Conservation (phyloP, 129 eudicot species). For the Dittrichia graveolens region DNA sequence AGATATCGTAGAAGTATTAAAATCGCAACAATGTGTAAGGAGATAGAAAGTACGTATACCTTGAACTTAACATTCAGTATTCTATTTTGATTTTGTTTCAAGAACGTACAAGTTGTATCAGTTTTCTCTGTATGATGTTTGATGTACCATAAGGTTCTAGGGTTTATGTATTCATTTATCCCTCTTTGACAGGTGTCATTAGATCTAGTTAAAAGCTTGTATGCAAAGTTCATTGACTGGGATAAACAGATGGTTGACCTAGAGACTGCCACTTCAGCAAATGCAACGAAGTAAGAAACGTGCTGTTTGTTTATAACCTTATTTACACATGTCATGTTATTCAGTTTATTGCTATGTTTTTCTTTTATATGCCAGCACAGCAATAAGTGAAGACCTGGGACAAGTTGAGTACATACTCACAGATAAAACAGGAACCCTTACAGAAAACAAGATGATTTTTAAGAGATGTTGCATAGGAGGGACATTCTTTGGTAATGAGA, state of each 20-base stretch:
- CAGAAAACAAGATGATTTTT: constrained; percentile 94
- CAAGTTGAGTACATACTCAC: constrained; percentile 99
- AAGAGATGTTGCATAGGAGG: constrained; percentile 87
- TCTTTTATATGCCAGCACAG: constrained; percentile 88
- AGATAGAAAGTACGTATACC: neutral
- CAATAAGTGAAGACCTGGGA: constrained; percentile 99
- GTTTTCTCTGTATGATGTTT: too few species aligned
- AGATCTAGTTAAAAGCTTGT: constrained; percentile 90
- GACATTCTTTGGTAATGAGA: constrained; percentile 83
- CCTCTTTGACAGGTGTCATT: constrained; percentile 71
- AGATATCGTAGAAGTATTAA: neutral
- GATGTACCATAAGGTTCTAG: too few species aligned
- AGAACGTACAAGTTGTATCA: too few species aligned
- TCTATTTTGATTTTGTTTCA: neutral
- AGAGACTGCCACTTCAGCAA: constrained; percentile 71
- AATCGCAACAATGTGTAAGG: neutral
- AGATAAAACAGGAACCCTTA: constrained; percentile 97
- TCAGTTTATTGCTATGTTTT: constrained; percentile 29
- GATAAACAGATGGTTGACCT: constrained; percentile 87
- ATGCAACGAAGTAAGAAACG: constrained; percentile 87
- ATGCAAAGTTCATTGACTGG: constrained; percentile 98
- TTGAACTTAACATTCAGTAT: neutral
- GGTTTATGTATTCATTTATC: neutral
- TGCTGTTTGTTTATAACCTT: constrained; percentile 12
- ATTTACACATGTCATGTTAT: neutral